Conservation (phyloP, 768 basidiomycete species). For the Butyriboletus loyo region DNA sequence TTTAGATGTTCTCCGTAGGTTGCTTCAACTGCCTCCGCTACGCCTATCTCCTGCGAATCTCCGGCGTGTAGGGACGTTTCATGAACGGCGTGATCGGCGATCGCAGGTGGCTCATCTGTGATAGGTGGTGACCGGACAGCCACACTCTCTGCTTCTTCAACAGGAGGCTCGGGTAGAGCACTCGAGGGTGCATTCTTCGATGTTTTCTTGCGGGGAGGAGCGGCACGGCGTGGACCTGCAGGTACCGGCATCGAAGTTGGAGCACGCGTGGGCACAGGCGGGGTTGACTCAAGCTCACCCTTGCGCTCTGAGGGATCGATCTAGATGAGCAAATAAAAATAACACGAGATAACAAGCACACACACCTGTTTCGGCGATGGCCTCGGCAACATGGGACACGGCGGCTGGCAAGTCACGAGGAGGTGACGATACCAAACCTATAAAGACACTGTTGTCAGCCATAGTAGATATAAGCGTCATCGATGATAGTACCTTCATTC, state of each 20-base stretch:
- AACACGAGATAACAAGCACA: background rate
- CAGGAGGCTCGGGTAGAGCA: conserved; percentile 27
- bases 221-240: conserved; percentile 67
- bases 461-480: background rate
- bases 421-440: conserved; percentile 16
- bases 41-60: conserved; percentile 15
- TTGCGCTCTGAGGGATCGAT: conserved; percentile 15
- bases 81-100: background rate
- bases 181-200: conserved; percentile 47
- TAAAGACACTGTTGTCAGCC: conserved; percentile 2
- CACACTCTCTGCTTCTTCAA: conserved; percentile 10
- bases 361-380: conserved; percentile 17
- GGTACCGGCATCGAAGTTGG: conserved; percentile 72
- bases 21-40: background rate
- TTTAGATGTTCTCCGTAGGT: background rate
- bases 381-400: conserved; percentile 1
- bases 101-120: conserved; percentile 1
- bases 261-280: conserved; percentile 34
- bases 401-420: conserved; percentile 7
- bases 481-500: conserved; percentile 17
- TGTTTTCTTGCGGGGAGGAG: conserved; percentile 67
- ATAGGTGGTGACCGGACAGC: background rate
- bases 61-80: conserved; percentile 1
- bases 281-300: conserved; percentile 27
- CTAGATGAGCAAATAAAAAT: conserved; percentile 8